phyloP scores from a whole-genome alignment of 208 protist species.

The Trichomonas vaginalis region DNA sequence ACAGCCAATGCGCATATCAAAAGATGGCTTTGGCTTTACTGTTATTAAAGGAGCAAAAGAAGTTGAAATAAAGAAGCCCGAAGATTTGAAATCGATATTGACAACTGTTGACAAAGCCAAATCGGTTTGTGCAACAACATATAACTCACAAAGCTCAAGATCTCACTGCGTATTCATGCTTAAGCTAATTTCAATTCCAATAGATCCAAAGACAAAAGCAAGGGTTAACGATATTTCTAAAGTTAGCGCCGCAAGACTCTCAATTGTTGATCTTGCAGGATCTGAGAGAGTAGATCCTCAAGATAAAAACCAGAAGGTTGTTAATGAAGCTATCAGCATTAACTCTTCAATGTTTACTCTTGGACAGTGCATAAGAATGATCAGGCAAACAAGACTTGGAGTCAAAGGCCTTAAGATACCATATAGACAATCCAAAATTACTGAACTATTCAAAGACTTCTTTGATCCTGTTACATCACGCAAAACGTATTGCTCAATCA shows the following conservation, averaged over 20 bases:
- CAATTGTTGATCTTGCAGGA: slow-evolving; percentile 30
- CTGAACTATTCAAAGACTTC: neutral
- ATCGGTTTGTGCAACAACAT: neutral
- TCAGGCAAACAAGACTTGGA: neutral
- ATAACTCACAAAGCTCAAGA: neutral
- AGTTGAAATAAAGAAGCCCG: neutral
- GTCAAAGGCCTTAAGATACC: neutral
- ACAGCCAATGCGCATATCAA: neutral
- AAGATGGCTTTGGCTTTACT: neutral
- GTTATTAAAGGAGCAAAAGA: neutral
- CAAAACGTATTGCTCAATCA: neutral
- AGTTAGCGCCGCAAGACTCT: neutral
- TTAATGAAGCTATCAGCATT: neutral
- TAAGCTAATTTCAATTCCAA: neutral
- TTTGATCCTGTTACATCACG: neutral
- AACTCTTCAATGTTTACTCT: neutral
- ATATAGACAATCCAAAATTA: neutral
- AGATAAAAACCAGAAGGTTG: neutral
- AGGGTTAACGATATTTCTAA: neutral
- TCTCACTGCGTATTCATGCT: neutral
- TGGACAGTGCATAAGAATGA: neutral
- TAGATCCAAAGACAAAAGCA: neutral
- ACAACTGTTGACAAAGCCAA: neutral
- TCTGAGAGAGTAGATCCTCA: slow-evolving; percentile 23
- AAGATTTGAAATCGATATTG: neutral